These are phyloP conservation scores for Crithidia bombi DNA, from an alignment of 208 protist genomes.

Conservation along the genomic window DNA sequence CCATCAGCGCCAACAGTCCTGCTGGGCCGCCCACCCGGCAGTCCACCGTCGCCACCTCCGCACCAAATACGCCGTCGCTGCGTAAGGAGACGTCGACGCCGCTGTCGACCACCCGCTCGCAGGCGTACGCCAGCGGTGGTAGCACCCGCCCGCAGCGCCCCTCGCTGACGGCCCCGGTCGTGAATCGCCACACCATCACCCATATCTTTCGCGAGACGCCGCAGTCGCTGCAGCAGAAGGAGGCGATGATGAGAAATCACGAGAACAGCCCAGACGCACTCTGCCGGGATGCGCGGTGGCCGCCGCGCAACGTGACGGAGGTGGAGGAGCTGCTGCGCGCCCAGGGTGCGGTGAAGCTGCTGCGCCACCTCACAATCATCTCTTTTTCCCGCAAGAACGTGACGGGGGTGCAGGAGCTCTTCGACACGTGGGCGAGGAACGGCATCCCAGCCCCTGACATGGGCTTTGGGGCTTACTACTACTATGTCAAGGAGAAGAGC, in stretches of 20 bases:
- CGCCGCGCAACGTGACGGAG: constrained; percentile 44
- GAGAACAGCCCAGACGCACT: constrained; percentile 27
- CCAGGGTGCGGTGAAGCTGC: constrained; percentile 49
- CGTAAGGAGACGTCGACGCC: constrained; percentile 30
- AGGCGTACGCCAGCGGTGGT: constrained; percentile 28
- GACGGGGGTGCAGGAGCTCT: constrained; percentile 53
- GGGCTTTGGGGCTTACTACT: constrained; percentile 80
- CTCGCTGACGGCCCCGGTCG: constrained; percentile 39
- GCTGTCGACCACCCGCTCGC: constrained; percentile 21
- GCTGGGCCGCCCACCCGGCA: constrained; percentile 7
- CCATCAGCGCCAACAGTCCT: constrained; percentile 23
- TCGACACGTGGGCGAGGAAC: constrained; percentile 66
- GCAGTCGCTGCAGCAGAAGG: constrained; percentile 41
- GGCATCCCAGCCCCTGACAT: constrained; percentile 69
- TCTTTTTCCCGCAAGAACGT: constrained; percentile 60
- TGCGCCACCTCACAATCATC: constrained; percentile 69
- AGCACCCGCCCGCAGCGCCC: constrained; percentile 36
- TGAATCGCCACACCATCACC: constrained; percentile 47
- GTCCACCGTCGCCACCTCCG: constrained; percentile 25
- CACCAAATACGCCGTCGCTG: constrained; percentile 33
- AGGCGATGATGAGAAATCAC: constrained; percentile 41
- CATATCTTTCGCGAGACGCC: constrained; percentile 64
- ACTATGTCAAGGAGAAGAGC: constrained; percentile 71
- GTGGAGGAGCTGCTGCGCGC: constrained; percentile 48
- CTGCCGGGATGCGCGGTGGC: constrained; percentile 40